Evolutionary conservation across 2,329 filamentous ascomycete species (phyloP), one percentile per base, ranked within the genome.

Genomic region (Colletotrichum eleusines): DNA sequence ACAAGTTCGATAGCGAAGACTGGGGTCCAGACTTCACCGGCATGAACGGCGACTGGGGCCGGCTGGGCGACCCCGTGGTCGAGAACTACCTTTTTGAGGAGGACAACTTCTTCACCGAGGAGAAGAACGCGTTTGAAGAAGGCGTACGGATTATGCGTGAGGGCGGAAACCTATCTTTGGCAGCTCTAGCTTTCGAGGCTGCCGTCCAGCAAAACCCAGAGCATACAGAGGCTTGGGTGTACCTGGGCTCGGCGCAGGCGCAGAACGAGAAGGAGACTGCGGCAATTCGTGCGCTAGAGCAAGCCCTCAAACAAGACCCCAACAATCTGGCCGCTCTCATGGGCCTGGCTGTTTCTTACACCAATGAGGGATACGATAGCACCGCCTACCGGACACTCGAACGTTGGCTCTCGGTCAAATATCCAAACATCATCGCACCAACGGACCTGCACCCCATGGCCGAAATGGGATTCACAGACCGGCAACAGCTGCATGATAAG

Each of bases 181-280:
- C 96, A 8, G 94, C 96, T 0, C 85, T 99, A 59, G 96, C 96
- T 0, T 99, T 99, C 76, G 96, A 99, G 82, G 94, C 96, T 23
- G 96, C 96, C 2, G 94, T 95, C 6, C 95, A 98, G 80, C 94
- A 95, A 82, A 90, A 97, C 73, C 89, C 94, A 0, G 86, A 92
- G 65, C 95, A 98, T 79, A 90, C 95, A 46, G 93, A 97, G 65
- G 96, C 96, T 3, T 99, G 96, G 96, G 94, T 95, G 12, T 92
- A 94, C 76, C 89, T 99, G 40, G 96, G 96, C 63, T 91, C 92
- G 64, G 93, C 95, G 23, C 96, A 99, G 82, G 96, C 96, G 26
- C 96, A 99, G 80, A 99, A 99, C 81, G 96, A 99, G 81, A 99
- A 99, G 84, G 96, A 99, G 81, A 92, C 94, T 11, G 95, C 96